Conservation (phyloP, 2,329 filamentous ascomycete genomes). For the Dendrostoma leiphaemia region DNA sequence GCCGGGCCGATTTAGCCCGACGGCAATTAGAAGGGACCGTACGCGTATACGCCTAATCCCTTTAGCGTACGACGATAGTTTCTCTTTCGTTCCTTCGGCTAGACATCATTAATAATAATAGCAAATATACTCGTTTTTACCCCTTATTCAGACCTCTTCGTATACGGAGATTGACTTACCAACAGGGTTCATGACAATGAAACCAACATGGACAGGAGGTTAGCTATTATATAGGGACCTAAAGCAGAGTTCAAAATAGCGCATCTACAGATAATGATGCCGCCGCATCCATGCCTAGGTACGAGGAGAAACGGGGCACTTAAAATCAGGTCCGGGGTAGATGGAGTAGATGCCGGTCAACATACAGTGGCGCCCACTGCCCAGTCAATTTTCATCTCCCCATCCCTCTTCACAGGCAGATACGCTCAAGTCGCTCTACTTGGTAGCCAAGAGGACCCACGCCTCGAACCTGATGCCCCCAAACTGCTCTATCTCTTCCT, state of each 20-base stretch:
- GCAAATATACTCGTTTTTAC: no score
- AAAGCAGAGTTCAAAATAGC: neutral
- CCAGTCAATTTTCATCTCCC: neutral
- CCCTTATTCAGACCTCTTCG: no score
- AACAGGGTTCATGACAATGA: neutral
- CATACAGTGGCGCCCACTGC: neutral
- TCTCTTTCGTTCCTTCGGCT: no score
- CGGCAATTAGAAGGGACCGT: no score
- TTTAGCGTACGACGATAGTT: no score
- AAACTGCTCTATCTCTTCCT: conserved; percentile 25
- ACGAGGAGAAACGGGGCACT: neutral
- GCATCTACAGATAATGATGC: neutral
- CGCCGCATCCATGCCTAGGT: neutral
- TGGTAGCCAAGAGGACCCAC: conserved; percentile 25
- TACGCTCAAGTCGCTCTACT: conserved; percentile 20
- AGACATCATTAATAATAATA: no score
- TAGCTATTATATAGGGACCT: neutral
- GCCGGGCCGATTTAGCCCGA: no score
- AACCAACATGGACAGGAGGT: neutral
- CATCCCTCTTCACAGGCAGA: conserved; percentile 4
- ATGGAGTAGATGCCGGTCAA: neutral
- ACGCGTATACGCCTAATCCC: no score
- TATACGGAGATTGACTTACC: no score
- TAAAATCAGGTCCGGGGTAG: neutral
- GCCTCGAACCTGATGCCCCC: conserved; percentile 26